These are phyloP conservation scores for Geotrichum carabidarum DNA, from an alignment of 1,139 yeast species.

Conservation along the genomic window DNA sequence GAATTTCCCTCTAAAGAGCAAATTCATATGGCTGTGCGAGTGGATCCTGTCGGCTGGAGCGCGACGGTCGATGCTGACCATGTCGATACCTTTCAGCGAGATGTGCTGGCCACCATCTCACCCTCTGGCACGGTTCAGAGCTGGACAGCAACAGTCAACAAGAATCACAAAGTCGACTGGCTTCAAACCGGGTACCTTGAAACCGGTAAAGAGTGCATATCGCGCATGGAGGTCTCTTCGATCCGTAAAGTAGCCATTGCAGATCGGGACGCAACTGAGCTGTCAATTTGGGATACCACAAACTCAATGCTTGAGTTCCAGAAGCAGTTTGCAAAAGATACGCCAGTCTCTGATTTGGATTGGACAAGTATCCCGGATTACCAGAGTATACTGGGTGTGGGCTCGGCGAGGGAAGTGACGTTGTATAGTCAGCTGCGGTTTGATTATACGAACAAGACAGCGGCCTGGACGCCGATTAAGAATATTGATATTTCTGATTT, in stretches of 20 bases:
- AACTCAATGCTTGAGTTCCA: slow-evolving; percentile 64
- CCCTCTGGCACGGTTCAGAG: slow-evolving; percentile 51
- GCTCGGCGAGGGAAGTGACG: slow-evolving; percentile 58
- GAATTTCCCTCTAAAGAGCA: slow-evolving; percentile 26
- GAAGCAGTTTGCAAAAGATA: slow-evolving; percentile 37
- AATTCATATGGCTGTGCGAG: slow-evolving; percentile 49
- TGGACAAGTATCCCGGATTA: slow-evolving; percentile 68
- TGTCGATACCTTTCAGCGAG: slow-evolving; percentile 42
- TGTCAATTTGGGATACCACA: slow-evolving; percentile 73
- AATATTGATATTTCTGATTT: slow-evolving; percentile 63
- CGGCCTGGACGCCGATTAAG: slow-evolving; percentile 73
- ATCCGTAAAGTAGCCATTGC: slow-evolving; percentile 70
- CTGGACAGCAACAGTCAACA: slow-evolving; percentile 42
- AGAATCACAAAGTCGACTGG: slow-evolving; percentile 44
- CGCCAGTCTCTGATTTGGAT: slow-evolving; percentile 53
- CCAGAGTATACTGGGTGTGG: slow-evolving; percentile 76
- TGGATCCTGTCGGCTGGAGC: slow-evolving; percentile 63
- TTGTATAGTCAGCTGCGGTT: slow-evolving; percentile 80
- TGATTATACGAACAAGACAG: slow-evolving; percentile 76
- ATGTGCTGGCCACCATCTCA: slow-evolving; percentile 57
- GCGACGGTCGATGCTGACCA: slow-evolving; percentile 38
- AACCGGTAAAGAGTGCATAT: slow-evolving; percentile 53
- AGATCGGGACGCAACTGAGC: slow-evolving; percentile 45
- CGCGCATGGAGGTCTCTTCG: slow-evolving; percentile 65
- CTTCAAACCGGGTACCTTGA: slow-evolving; percentile 44